These are phyloP conservation scores for Ophiocordyceps sinensis DNA, from an alignment of 2,329 filamentous ascomycete genomes.

Conservation along the genomic window DNA sequence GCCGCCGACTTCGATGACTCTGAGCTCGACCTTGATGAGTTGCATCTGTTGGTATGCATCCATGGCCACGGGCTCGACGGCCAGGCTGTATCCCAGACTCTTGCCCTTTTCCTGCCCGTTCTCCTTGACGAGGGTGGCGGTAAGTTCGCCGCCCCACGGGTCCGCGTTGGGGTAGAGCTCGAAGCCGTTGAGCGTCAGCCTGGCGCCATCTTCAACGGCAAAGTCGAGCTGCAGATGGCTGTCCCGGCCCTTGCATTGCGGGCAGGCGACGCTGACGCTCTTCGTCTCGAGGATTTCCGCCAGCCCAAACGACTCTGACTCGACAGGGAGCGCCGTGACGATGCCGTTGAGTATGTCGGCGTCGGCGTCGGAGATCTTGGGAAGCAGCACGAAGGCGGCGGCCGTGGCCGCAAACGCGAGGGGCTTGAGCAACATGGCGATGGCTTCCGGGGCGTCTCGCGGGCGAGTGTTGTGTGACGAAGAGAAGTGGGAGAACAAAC, in stretches of 20 bases:
- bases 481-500: not conserved
- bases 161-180: slow-evolving; percentile 43
- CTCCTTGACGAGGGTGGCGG: slow-evolving; percentile 29
- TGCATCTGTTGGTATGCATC: slow-evolving; percentile 36
- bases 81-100: slow-evolving; percentile 35
- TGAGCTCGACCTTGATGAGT: slow-evolving; percentile 38
- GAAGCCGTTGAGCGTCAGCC: slow-evolving; percentile 43
- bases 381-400: slow-evolving; percentile 38
- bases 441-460: not conserved
- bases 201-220: slow-evolving; percentile 30
- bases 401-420: slow-evolving; percentile 19
- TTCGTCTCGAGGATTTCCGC: slow-evolving; percentile 19
- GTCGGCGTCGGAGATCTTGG: slow-evolving; percentile 29
- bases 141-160: slow-evolving; percentile 27
- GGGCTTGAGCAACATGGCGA: slow-evolving; percentile 17
- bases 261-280: slow-evolving; percentile 35
- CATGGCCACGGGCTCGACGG: slow-evolving; percentile 25
- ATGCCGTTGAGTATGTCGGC: slow-evolving; percentile 26
- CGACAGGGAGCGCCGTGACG: slow-evolving; percentile 24
- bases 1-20: slow-evolving; percentile 45
- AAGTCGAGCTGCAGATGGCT: slow-evolving; percentile 40
- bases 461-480: not conserved
- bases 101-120: slow-evolving; percentile 18
- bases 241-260: slow-evolving; percentile 33
- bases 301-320: slow-evolving; percentile 21